Evolutionary conservation across 371 early-diverging fungal species (phyloP).

Genomic region (Entomophthora muscae): DNA sequence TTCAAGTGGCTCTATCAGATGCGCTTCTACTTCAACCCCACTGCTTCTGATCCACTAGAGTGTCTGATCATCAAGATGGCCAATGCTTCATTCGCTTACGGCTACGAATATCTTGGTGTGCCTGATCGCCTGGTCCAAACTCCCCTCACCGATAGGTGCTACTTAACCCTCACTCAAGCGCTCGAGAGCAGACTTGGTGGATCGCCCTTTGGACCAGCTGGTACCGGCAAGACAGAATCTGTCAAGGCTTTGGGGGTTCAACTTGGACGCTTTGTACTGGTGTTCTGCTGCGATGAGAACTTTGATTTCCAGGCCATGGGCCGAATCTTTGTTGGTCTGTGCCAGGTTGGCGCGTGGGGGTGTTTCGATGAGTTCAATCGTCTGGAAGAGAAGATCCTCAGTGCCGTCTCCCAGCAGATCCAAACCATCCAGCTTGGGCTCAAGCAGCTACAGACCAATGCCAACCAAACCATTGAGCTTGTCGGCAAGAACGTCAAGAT

Average conservation of each 20-base stretch:
- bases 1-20: conserved; percentile 94
- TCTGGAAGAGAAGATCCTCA: conserved; percentile 89
- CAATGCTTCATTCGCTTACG: conserved; percentile 83
- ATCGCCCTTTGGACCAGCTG: conserved; percentile 94
- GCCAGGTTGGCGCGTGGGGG: conserved; percentile 97
- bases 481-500: conserved; percentile 75
- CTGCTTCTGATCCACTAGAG: conserved; percentile 42
- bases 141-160: conserved; percentile 94
- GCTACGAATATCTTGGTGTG: conserved; percentile 95
- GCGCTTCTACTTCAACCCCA: conserved; percentile 77
- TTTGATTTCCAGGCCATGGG: conserved; percentile 99
- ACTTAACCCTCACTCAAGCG: conserved; percentile 92
- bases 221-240: conserved; percentile 90
- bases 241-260: conserved; percentile 95
- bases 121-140: conserved; percentile 95
- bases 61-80: conserved; percentile 78
- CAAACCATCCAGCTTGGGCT: conserved; percentile 94
- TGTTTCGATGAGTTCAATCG: conserved; percentile 99
- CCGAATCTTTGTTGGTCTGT: conserved; percentile 95
- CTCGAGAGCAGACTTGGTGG: conserved; percentile 88
- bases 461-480: conserved; percentile 70
- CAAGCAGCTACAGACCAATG: conserved; percentile 37
- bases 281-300: conserved; percentile 98
- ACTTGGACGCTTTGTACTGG: conserved; percentile 90
- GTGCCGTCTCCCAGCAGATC: conserved; percentile 96